phyloP scores from a whole-genome alignment of 2,329 filamentous ascomycete species.

The Curvularia sp. region DNA sequence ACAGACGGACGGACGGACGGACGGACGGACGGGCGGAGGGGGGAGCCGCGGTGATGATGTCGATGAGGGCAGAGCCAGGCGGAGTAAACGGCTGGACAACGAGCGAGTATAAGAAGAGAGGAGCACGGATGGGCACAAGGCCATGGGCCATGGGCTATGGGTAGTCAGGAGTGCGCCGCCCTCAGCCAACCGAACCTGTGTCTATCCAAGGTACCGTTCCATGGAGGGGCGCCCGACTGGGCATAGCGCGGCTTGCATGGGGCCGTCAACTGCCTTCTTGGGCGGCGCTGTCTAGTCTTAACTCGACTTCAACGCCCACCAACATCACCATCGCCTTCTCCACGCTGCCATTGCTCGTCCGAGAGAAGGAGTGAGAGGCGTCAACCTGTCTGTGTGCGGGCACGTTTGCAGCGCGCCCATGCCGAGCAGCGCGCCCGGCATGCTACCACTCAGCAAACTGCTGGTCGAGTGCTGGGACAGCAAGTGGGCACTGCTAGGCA shows the following conservation, averaged over 20 bases:
- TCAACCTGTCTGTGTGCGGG: not conserved
- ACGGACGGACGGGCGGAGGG: too few species aligned
- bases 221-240: conserved; percentile 16
- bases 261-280: conserved; percentile 14
- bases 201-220: conserved; percentile 15
- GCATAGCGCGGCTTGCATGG: conserved; percentile 15
- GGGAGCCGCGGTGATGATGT: conserved; percentile 6
- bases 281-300: conserved; percentile 1
- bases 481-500: conserved; percentile 9
- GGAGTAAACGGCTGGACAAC: conserved; percentile 9
- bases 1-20: not conserved
- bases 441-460: conserved; percentile 11
- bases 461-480: conserved; percentile 12
- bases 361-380: not conserved
- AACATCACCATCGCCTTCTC: not conserved
- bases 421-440: not conserved
- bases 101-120: conserved; percentile 15
- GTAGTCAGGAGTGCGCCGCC: conserved; percentile 24
- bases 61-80: conserved; percentile 8
- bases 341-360: not conserved
- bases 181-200: conserved; percentile 15
- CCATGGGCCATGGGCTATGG: not conserved
- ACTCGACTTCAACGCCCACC: conserved; percentile 3
- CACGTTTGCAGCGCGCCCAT: not conserved
- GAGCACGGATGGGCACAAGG: conserved; percentile 20